These are phyloP conservation scores for Alternaria postmessia DNA, from an alignment of 2,329 filamentous ascomycete species.

Conservation along the genomic window DNA sequence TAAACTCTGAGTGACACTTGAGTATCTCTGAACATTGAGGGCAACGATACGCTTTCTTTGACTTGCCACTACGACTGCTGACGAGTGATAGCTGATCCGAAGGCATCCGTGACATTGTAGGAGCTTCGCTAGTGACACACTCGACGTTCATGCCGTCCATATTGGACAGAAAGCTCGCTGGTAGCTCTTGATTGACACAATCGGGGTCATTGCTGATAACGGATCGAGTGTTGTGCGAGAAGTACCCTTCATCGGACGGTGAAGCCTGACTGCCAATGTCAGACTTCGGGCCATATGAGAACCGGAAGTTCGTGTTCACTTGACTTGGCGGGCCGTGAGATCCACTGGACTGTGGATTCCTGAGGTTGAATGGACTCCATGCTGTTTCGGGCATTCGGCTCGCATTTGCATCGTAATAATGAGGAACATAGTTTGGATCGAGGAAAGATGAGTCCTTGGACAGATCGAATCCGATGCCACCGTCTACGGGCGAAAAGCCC, in stretches of 20 bases:
- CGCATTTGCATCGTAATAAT: conserved; percentile 16
- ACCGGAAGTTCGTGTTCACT: conserved; percentile 23
- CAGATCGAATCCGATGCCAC: conserved; percentile 17
- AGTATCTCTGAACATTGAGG: conserved; percentile 31
- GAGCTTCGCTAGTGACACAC: conserved; percentile 24
- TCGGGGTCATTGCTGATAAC: conserved; percentile 41
- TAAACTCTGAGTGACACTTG: conserved; percentile 49
- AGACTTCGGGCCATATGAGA: conserved; percentile 30
- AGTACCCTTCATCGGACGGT: conserved; percentile 46
- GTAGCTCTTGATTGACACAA: conserved; percentile 29
- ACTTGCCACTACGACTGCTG: conserved; percentile 35
- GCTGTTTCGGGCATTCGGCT: conserved; percentile 33
- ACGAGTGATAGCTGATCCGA: conserved; percentile 38
- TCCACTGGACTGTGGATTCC: conserved; percentile 15
- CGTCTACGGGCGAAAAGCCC: conserved; percentile 7
- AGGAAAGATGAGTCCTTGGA: conserved; percentile 23
- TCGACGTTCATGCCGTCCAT: conserved; percentile 29
- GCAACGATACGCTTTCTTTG: conserved; percentile 29
- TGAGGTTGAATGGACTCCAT: conserved; percentile 38
- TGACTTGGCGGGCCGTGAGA: conserved; percentile 13
- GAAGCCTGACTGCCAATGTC: conserved; percentile 31
- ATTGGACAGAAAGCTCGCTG: conserved; percentile 24
- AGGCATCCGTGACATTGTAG: conserved; percentile 18
- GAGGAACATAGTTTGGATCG: conserved; percentile 12
- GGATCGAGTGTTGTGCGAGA: conserved; percentile 39